Evolutionary conservation across 768 basidiomycete species (phyloP).

Genomic region (Termitomyces sp.): DNA sequence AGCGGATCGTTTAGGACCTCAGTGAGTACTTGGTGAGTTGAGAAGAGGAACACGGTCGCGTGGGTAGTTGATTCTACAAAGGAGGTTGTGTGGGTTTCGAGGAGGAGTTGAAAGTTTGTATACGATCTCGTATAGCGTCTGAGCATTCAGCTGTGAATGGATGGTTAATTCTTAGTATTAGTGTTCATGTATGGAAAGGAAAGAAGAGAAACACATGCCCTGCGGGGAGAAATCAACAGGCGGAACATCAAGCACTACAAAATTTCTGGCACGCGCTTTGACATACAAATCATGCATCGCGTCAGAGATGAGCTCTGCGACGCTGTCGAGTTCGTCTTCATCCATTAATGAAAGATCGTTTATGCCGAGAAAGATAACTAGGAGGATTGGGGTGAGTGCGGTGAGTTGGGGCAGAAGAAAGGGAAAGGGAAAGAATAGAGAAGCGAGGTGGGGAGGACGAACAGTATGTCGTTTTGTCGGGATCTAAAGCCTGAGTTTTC

Average conservation of each 20-base stretch:
- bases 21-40: conserved; percentile 1
- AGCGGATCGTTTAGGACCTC: conserved; percentile 7
- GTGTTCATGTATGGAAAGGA: background rate
- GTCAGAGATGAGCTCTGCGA: conserved; percentile 10
- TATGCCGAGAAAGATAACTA: conserved; percentile 12
- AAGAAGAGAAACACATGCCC: background rate
- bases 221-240: conserved; percentile 4
- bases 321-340: conserved; percentile 7
- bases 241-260: conserved; percentile 13
- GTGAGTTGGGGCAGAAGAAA: too few species aligned
- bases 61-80: conserved; percentile 1
- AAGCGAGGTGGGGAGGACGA: background rate
- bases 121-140: background rate
- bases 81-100: background rate
- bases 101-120: conserved; percentile 5
- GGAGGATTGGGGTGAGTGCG: too few species aligned
- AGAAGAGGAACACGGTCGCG: conserved; percentile 9
- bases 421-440: too few species aligned
- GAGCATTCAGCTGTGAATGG: background rate
- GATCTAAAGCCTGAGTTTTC: background rate
- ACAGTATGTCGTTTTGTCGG: background rate
- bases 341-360: conserved; percentile 14
- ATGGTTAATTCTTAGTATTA: background rate
- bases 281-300: conserved; percentile 13
- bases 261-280: conserved; percentile 9